Conservation (phyloP, 129 eudicot genomes). For the Lactuca saligna region DNA sequence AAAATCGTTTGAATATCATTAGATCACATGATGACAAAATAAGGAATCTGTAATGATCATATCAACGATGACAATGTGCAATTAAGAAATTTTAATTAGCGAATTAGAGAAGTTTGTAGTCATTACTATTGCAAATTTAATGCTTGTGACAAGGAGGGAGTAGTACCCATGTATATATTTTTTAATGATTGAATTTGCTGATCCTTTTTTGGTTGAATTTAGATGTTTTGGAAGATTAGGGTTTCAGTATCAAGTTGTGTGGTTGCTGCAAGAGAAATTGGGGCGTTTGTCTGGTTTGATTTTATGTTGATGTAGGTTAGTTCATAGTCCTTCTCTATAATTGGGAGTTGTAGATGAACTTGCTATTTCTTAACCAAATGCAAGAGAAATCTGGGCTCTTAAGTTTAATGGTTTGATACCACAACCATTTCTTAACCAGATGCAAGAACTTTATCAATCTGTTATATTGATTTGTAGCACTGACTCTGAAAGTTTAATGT, state of each 20-base stretch:
- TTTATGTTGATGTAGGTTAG: conserved; percentile 11
- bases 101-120: conserved; percentile 5
- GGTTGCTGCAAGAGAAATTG: neutral
- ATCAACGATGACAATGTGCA: neutral
- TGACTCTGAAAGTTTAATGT: neutral
- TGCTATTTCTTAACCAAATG: conserved; percentile 7
- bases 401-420: conserved; percentile 2
- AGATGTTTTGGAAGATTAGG: conserved; percentile 18
- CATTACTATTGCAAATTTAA: neutral
- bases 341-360: conserved; percentile 15
- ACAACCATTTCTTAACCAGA: conserved; percentile 5
- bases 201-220: conserved; percentile 5
- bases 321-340: conserved; percentile 5
- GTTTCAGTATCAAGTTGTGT: conserved; percentile 9
- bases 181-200: conserved; percentile 13
- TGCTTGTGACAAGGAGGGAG: conserved; percentile 9
- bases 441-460: neutral
- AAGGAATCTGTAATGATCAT: neutral
- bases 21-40: neutral
- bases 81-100: neutral
- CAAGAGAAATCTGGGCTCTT: neutral
- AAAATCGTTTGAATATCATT: conserved; percentile 7
- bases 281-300: neutral
- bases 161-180: neutral
- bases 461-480: conserved; percentile 9